phyloP scores from a whole-genome alignment of 805 yeast species.

The Candida palmyrensis region DNA sequence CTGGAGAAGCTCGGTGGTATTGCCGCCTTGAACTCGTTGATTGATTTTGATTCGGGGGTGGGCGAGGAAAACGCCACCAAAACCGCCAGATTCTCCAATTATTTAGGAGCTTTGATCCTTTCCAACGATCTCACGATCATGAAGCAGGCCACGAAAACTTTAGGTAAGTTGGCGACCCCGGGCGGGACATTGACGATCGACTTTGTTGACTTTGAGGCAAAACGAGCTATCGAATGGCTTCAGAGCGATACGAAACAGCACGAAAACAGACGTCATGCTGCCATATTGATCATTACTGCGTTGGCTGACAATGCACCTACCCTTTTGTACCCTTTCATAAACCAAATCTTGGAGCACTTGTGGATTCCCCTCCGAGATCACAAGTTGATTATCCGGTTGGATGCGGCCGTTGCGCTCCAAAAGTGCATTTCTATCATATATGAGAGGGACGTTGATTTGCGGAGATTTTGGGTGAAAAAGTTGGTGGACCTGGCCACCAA shows the following conservation, averaged over 20 bases:
- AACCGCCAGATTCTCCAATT: constrained; percentile 88
- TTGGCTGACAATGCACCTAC: constrained; percentile 87
- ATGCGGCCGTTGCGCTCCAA: constrained; percentile 77
- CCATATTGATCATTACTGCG: constrained; percentile 75
- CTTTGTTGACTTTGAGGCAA: constrained; percentile 88
- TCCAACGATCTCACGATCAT: constrained; percentile 80
- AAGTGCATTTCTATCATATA: constrained; percentile 75
- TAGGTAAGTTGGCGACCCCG: constrained; percentile 85
- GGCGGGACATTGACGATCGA: constrained; percentile 89
- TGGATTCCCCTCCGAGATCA: constrained; percentile 87
- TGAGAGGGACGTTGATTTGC: constrained; percentile 66
- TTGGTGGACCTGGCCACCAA: constrained; percentile 63
- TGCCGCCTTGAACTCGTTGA: constrained; percentile 81
- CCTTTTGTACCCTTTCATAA: constrained; percentile 69
- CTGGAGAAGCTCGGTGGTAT: constrained; percentile 83
- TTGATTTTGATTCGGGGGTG: constrained; percentile 73
- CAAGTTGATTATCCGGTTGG: constrained; percentile 68
- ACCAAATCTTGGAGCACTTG: constrained; percentile 71
- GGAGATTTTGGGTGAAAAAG: constrained; percentile 70
- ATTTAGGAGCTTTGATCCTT: constrained; percentile 72
- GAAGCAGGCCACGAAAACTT: constrained; percentile 78
- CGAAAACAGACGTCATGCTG: constrained; percentile 85
- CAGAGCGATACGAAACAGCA: constrained; percentile 70
- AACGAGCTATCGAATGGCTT: constrained; percentile 85
- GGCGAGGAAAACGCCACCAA: constrained; percentile 81